Evolutionary conservation across 768 basidiomycete species (phyloP).

Genomic region (Tylopilus rubrobrunneus): DNA sequence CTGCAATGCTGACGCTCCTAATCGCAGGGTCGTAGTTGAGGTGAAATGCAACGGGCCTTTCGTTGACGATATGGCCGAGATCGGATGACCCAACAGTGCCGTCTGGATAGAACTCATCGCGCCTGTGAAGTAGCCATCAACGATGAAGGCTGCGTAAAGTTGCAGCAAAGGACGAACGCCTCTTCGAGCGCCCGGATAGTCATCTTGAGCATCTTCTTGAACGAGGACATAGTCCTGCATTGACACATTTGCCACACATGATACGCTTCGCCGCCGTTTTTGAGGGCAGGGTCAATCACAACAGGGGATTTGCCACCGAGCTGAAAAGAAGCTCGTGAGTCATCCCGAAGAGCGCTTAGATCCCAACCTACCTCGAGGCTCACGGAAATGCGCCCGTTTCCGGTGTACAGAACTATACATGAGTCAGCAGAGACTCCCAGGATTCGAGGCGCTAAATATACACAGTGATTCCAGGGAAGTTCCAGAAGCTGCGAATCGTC

Average conservation of each 20-base stretch:
- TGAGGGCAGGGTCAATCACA: conserved; percentile 70
- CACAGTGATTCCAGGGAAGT: conserved; percentile 55
- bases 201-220: conserved; percentile 37
- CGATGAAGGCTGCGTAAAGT: background rate
- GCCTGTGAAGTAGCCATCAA: conserved; percentile 9
- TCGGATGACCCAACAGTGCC: conserved; percentile 42
- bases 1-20: too few species aligned
- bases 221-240: conserved; percentile 65
- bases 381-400: conserved; percentile 59
- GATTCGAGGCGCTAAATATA: background rate
- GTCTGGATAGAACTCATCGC: conserved; percentile 38
- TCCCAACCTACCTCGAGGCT: conserved; percentile 44
- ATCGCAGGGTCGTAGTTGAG: too few species aligned
- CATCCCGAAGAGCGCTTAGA: background rate
- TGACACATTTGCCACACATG: conserved; percentile 77
- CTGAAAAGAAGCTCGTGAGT: conserved; percentile 25
- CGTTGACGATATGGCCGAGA: conserved; percentile 50
- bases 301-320: conserved; percentile 75
- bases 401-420: conserved; percentile 50
- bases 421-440: background rate
- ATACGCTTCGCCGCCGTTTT: conserved; percentile 65
- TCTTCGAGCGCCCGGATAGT: conserved; percentile 40
- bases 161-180: conserved; percentile 30
- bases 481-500: conserved; percentile 53
- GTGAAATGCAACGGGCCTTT: conserved; percentile 11